A percentile compares a stretch with the other conserved stretches of the same genome.
These are phyloP conservation scores for Tympanopsis confertula DNA, from an alignment of 2,329 filamentous ascomycete species.

Conservation along the genomic window DNA sequence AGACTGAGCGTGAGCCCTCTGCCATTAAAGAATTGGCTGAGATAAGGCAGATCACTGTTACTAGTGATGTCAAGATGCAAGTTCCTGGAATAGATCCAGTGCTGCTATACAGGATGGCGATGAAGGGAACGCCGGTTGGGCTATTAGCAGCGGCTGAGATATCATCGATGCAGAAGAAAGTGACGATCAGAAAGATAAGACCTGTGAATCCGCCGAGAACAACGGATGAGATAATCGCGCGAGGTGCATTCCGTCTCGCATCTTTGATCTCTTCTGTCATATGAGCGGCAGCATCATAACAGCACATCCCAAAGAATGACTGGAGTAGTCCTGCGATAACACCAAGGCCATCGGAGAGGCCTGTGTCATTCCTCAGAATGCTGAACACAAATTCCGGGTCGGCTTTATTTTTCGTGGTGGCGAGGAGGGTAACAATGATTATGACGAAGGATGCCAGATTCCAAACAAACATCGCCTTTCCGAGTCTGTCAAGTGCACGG, in stretches of 20 bases:
- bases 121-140: constrained; percentile 31
- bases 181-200: no score
- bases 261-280: constrained; percentile 37
- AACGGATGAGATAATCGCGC: constrained; percentile 32
- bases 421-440: no score
- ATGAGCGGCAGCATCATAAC: constrained; percentile 14
- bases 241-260: constrained; percentile 30
- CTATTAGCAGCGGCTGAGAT: constrained; percentile 22
- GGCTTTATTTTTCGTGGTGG: no score
- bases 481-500: no score
- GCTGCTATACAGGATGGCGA: constrained; percentile 34
- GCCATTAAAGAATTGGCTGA: constrained; percentile 22
- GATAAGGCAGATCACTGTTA: constrained; percentile 23
- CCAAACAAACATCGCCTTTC: no score
- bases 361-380: no score
- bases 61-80: constrained; percentile 30
- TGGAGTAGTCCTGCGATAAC: constrained; percentile 22
- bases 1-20: constrained; percentile 21
- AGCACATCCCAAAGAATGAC: constrained; percentile 11
- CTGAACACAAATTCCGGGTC: no score
- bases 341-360: constrained; percentile 16
- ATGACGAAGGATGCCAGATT: no score
- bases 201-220: constrained; percentile 33
- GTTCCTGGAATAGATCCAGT: constrained; percentile 27
- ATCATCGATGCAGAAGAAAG: no score